Conservation (phyloP, 1,139 yeast species). For the Geotrichum klebahnii region DNA sequence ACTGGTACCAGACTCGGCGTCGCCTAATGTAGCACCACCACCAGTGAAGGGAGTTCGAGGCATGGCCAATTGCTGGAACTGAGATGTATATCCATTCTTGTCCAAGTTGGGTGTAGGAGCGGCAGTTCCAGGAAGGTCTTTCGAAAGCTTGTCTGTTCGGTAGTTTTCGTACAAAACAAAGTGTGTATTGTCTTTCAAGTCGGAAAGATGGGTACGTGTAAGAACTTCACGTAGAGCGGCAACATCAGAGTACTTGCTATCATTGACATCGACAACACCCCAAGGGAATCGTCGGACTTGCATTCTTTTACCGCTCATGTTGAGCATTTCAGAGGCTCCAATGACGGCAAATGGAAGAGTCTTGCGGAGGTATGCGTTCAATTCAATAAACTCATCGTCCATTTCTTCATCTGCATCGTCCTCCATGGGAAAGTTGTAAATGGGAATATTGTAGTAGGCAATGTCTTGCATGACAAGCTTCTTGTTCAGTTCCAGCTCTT, state of each 20-base stretch:
- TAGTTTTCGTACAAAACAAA: slow-evolving; percentile 89
- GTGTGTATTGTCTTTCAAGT: slow-evolving; percentile 89
- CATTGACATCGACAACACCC: slow-evolving; percentile 87
- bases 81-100: not conserved
- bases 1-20: slow-evolving; percentile 26
- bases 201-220: slow-evolving; percentile 82
- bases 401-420: slow-evolving; percentile 27
- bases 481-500: slow-evolving; percentile 71
- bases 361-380: slow-evolving; percentile 67
- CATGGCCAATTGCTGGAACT: slow-evolving; percentile 13
- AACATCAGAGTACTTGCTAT: slow-evolving; percentile 77
- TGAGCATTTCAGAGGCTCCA: slow-evolving; percentile 57
- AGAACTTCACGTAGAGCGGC: slow-evolving; percentile 71
- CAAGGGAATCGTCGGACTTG: slow-evolving; percentile 82
- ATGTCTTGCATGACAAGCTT: slow-evolving; percentile 67
- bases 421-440: slow-evolving; percentile 65
- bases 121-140: slow-evolving; percentile 24
- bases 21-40: slow-evolving; percentile 8
- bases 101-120: slow-evolving; percentile 14
- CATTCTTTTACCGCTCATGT: slow-evolving; percentile 46
- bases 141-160: slow-evolving; percentile 80
- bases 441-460: slow-evolving; percentile 73
- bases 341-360: slow-evolving; percentile 84
- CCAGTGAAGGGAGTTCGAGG: slow-evolving; percentile 14
- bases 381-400: slow-evolving; percentile 44